Evolutionary conservation across 202 grass and related monocot genomes (phyloP).

Genomic region (Zoysia matrella): DNA sequence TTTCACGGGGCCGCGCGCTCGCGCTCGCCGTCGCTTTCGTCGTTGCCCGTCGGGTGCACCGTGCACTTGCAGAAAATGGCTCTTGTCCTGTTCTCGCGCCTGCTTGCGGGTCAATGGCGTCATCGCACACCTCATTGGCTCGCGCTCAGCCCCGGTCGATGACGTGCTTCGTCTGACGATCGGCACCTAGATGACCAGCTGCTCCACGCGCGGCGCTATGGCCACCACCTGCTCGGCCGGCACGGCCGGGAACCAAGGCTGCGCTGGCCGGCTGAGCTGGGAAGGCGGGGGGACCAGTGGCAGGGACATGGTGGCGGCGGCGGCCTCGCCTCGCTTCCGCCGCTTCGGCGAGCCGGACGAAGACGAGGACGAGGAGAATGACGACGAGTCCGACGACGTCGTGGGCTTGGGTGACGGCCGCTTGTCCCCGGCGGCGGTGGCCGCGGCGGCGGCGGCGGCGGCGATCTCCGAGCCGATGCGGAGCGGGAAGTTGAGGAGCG

Average conservation of each 20-base stretch:
- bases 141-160: not conserved
- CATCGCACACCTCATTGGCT: not conserved
- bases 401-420: slow-evolving; percentile 56
- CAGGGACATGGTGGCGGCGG: slow-evolving; percentile 60
- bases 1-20: slow-evolving; percentile 9
- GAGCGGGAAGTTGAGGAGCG: no score
- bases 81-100: not conserved
- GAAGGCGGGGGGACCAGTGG: slow-evolving; percentile 44
- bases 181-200: slow-evolving; percentile 50
- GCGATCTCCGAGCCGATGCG: slow-evolving; percentile 74
- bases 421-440: slow-evolving; percentile 27
- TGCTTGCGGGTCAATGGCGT: not conserved
- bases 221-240: slow-evolving; percentile 35
- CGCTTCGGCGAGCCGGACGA: slow-evolving; percentile 55
- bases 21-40: slow-evolving; percentile 15
- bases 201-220: slow-evolving; percentile 38
- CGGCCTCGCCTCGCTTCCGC: slow-evolving; percentile 72
- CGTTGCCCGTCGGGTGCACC: not conserved
- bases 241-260: slow-evolving; percentile 45
- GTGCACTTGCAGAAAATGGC: not conserved
- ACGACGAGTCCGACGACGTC: slow-evolving; percentile 51
- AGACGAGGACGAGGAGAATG: slow-evolving; percentile 10
- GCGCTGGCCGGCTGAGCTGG: slow-evolving; percentile 50
- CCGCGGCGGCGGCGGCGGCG: not conserved
- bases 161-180: not conserved